phyloP scores from a whole-genome alignment of 495 filamentous ascomycete species.

The Corynascus novoguineensis region DNA sequence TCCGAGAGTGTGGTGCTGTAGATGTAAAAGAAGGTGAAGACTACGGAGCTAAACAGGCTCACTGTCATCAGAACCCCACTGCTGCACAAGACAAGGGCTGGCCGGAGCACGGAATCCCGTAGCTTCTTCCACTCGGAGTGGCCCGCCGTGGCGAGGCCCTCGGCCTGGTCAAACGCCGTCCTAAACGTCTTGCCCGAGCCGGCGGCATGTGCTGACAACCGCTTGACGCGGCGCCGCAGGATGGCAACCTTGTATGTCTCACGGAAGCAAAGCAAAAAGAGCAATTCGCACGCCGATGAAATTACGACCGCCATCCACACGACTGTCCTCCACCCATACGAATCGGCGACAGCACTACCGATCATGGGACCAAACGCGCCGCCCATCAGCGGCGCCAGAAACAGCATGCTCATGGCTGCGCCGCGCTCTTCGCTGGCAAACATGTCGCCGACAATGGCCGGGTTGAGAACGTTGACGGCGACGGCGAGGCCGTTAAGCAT shows the following conservation, averaged over 20 bases:
- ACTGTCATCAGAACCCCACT: conserved; percentile 46
- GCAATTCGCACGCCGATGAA: conserved; percentile 42
- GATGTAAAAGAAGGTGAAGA: conserved; percentile 52
- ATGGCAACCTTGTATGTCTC: conserved; percentile 51
- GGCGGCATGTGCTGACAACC: conserved; percentile 37
- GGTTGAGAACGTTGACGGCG: conserved; percentile 51
- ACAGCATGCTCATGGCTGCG: conserved; percentile 46
- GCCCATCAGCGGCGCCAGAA: conserved; percentile 44
- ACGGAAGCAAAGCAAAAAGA: conserved; percentile 42
- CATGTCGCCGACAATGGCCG: conserved; percentile 56
- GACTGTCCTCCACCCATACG: conserved; percentile 51
- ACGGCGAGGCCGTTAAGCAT: conserved; percentile 49
- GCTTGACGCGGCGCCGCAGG: conserved; percentile 39
- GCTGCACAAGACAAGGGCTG: conserved; percentile 42
- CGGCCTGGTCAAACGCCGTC: conserved; percentile 24
- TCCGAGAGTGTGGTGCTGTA: conserved; percentile 48
- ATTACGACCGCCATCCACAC: conserved; percentile 50
- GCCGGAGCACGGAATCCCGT: conserved; percentile 42
- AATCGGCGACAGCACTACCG: conserved; percentile 55
- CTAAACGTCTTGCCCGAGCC: conserved; percentile 20
- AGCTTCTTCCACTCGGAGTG: conserved; percentile 23
- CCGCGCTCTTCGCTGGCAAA: conserved; percentile 47
- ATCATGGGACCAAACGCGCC: conserved; percentile 57
- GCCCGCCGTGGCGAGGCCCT: conserved; percentile 38
- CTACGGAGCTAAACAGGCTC: conserved; percentile 45